phyloP scores from a whole-genome alignment of 2,329 filamentous ascomycete species.

The Colletotrichum sp. region DNA sequence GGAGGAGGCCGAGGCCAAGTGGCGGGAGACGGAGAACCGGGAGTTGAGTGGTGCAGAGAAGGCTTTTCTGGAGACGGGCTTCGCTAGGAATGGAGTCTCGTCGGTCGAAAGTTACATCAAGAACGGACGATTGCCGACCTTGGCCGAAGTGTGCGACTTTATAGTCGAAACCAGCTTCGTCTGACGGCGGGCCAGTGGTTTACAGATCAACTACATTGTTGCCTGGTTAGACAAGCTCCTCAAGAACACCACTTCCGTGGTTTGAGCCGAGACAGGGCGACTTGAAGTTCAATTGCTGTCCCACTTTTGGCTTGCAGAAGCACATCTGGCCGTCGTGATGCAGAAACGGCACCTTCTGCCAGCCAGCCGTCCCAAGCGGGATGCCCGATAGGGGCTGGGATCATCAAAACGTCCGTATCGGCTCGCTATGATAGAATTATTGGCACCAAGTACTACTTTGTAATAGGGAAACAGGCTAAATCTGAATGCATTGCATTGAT shows the following conservation, averaged over 20 bases:
- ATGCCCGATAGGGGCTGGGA: neutral
- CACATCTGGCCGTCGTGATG: neutral
- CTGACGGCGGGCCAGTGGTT: conserved; percentile 24
- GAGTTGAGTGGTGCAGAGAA: conserved; percentile 61
- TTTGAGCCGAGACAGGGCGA: neutral
- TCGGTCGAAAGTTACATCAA: conserved; percentile 37
- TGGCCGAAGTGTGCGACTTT: conserved; percentile 50
- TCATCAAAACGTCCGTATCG: neutral
- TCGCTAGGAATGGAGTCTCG: conserved; percentile 32
- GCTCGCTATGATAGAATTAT: neutral
- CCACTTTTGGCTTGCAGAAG: neutral
- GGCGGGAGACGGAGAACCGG: conserved; percentile 69
- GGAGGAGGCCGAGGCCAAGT: conserved; percentile 73
- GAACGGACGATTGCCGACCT: conserved; percentile 39
- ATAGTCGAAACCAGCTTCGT: conserved; percentile 49
- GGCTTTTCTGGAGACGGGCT: conserved; percentile 61
- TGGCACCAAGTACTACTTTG: neutral
- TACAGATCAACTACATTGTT: neutral
- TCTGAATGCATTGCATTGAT: neutral
- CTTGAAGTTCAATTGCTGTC: neutral
- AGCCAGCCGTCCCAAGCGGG: neutral
- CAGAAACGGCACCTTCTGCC: neutral
- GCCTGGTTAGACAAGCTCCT: neutral
- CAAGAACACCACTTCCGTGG: neutral
- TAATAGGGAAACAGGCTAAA: neutral